These are phyloP conservation scores for Fusarium continuum DNA, from an alignment of 2,329 filamentous ascomycete genomes.

Conservation along the genomic window DNA sequence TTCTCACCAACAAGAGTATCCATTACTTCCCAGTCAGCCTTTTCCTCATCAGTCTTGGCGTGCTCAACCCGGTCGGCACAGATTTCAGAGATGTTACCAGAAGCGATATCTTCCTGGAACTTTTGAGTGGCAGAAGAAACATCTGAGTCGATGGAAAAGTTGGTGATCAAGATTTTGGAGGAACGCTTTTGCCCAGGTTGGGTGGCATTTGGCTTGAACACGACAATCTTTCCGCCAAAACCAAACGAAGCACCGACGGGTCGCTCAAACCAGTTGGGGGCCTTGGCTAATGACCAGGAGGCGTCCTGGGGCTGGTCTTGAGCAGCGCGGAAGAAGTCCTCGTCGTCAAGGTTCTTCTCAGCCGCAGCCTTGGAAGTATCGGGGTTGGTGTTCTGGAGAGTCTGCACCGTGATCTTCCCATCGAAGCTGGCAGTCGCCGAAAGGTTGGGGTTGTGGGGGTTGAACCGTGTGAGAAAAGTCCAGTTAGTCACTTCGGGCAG, in stretches of 20 bases:
- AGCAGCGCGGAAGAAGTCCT: slow-evolving; percentile 96
- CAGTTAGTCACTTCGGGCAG: slow-evolving; percentile 99
- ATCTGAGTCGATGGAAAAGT: slow-evolving; percentile 87
- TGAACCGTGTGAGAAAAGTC: slow-evolving; percentile 96
- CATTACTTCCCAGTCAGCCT: slow-evolving; percentile 95
- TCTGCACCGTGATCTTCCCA: slow-evolving; percentile 93
- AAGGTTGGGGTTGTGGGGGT: slow-evolving; percentile 90
- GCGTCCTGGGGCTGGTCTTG: slow-evolving; percentile 91
- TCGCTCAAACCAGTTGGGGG: slow-evolving; percentile 89
- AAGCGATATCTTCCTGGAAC: slow-evolving; percentile 84
- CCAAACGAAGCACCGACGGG: slow-evolving; percentile 90
- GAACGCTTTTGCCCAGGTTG: slow-evolving; percentile 70
- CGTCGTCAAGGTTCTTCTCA: slow-evolving; percentile 80
- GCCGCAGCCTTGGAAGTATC: slow-evolving; percentile 73
- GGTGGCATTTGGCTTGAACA: slow-evolving; percentile 69
- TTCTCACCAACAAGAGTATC: slow-evolving; percentile 86
- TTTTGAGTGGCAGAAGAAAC: slow-evolving; percentile 85
- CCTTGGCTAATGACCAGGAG: slow-evolving; percentile 84
- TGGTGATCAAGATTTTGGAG: slow-evolving; percentile 84
- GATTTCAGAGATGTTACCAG: slow-evolving; percentile 79
- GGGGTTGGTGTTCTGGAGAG: slow-evolving; percentile 90
- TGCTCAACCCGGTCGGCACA: slow-evolving; percentile 81
- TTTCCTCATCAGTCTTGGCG: slow-evolving; percentile 87
- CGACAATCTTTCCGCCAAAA: slow-evolving; percentile 91
- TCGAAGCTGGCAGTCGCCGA: slow-evolving; percentile 97